Percentiles rank a stretch among this genome's conserved stretches.
phyloP scores from a whole-genome alignment of 2,329 filamentous ascomycete species.

The Scedosporium aurantiacum region DNA sequence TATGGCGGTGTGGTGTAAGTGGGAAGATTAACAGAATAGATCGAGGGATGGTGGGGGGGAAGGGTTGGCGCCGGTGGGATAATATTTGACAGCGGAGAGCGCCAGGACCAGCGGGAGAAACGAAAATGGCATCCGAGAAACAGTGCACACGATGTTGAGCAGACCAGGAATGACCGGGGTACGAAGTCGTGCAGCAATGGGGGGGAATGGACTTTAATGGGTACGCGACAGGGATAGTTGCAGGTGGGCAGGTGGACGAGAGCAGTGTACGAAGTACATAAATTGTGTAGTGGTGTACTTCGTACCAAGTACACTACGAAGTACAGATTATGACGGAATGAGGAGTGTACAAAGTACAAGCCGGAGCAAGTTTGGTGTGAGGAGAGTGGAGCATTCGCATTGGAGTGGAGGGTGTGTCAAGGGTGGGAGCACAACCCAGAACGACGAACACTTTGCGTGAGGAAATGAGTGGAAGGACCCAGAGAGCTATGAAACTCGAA shows the following conservation, averaged over 20 bases:
- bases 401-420: too few relatives aligned
- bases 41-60: neutral
- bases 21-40: neutral
- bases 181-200: neutral
- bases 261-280: neutral
- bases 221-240: neutral
- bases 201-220: neutral
- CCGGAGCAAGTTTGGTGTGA: too few relatives aligned
- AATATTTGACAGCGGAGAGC: slow-evolving; percentile 1
- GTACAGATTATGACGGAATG: too few relatives aligned
- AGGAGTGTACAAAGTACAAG: too few relatives aligned
- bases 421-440: too few relatives aligned
- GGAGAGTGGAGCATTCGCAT: too few relatives aligned
- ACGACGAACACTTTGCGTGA: too few relatives aligned
- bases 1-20: neutral
- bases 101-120: neutral
- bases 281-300: neutral
- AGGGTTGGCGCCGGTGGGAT: neutral
- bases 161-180: neutral
- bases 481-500: too few relatives aligned
- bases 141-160: neutral
- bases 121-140: neutral
- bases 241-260: neutral
- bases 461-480: too few relatives aligned
- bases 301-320: too few relatives aligned